Conservation (phyloP, 208 protist genomes). For the Wallacemonas sp. region DNA sequence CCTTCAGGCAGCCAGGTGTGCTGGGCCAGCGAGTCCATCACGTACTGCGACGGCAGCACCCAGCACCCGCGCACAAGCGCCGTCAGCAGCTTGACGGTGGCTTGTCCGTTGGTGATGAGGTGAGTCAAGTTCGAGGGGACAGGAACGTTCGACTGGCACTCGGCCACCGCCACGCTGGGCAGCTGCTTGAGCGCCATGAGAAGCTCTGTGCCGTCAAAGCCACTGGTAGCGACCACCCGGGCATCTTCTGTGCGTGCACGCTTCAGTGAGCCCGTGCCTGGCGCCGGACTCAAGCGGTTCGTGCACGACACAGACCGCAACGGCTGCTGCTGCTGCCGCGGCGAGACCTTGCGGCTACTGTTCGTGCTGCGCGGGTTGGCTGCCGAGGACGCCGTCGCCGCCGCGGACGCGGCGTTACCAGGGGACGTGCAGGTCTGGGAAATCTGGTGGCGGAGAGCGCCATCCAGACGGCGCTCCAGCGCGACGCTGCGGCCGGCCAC, state of each 20-base stretch:
- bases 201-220: conserved; percentile 75
- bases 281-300: conserved; percentile 18
- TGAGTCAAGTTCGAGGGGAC: conserved; percentile 87
- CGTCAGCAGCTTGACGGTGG: conserved; percentile 88
- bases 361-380: no score
- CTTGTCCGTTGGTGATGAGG: conserved; percentile 82
- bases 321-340: no score
- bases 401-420: not conserved
- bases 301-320: conserved; percentile 34
- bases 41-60: conserved; percentile 80
- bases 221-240: conserved; percentile 82
- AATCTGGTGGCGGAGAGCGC: conserved; percentile 57
- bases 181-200: conserved; percentile 63
- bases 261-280: conserved; percentile 36
- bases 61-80: conserved; percentile 87
- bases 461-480: conserved; percentile 73
- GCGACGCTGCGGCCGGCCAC: conserved; percentile 52
- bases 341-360: no score
- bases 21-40: conserved; percentile 56
- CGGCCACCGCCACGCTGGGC: conserved; percentile 75
- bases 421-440: conserved; percentile 20
- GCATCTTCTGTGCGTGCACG: conserved; percentile 72
- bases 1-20: conserved; percentile 62
- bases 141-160: conserved; percentile 80
- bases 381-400: not conserved